Base-by-base conservation (phyloP, 495 filamentous ascomycete genomes). In the Tuber magnatum region DNA sequence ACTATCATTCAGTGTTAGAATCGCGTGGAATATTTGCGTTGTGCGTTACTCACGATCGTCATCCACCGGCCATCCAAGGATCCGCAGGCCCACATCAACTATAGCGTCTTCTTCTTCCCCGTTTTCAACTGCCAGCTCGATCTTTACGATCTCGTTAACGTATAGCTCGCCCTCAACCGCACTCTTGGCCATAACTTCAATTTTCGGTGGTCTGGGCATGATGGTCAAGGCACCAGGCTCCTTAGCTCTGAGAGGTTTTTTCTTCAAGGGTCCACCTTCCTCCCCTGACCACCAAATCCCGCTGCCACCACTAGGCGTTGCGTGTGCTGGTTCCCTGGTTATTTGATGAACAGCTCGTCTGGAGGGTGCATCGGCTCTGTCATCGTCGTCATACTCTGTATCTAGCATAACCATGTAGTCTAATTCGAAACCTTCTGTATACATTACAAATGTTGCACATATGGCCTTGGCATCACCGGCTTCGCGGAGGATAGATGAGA, bases 181-280 rank as follows among this genome's bases (percentile, higher is more conserved):
- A 69, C 88, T 86, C 3, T 87, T 85, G 35, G 92, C 83, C 40
- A 85, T 86, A 46, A 98, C 87, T 75, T 92, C 89, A 84, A 99
- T 90, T 82, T 97, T 98, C 0, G 95, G 95, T 61, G 95, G 95
- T 81, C 95, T 92, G 7, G 94, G 95, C 74, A 93, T 86, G 46
- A 98, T 89, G 69, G 88, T 92, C 43, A 91, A 86, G 77, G 84
- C 77, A 28, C 86, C 85, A 18, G 87, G 85, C 48, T 88, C 85
- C 39, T 80, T 75, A 61, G 87, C 84, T 38, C 86, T 84, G 6
- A 91, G 69, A 46, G 82, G 85, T 77, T 86, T 88, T 43, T 84
- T 84, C 22, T 70, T 77, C 41, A 84, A 10, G 42, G 73, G 72
- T 2, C n/a, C 32, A 22, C 74, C 78, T 14, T 77, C 74, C 24